Evolutionary conservation across 2,329 filamentous ascomycete genomes (phyloP), one percentile per base, ranked within the genome.

Genomic region (Aspergillus niger): DNA sequence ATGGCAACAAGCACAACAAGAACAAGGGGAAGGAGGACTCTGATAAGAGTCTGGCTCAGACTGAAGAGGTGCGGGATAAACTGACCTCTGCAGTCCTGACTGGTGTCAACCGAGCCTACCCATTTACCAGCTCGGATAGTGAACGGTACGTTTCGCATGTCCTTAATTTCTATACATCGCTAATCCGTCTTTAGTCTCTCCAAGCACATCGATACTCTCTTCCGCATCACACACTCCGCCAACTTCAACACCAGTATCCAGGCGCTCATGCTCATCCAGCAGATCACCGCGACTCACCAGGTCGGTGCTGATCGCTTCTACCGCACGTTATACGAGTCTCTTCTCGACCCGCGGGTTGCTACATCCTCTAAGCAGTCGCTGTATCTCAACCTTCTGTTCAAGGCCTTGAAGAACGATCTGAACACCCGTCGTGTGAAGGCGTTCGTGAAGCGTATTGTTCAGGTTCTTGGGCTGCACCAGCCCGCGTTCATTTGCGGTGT

Each of bases 241-340:
- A 99, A 99, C 77, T 98, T 99, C 84, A 99, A 98, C 79, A 99
- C 95, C 0, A 95, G 92, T 73, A 91, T 99, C 39, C 95, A 99
- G 77, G 94, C 95, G 36, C 85, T 99, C 65, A 90, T 97, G 79
- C 82, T 99, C 51, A 96, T 99, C 66, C 95, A 98, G 74, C 95
- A 98, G 75, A 85, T 99, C 28, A 91, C 92, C 0, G 83, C 88
- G 1, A 86, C 89, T 3, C 92, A 95, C 73, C 89, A 93, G 69
- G 83, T 94, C 57, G 89, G 90, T 4, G 89, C 89, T 11, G 95
- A 99, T 71, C 86, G 95, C 62, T 99, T 97, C 80, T 99, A 98
- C 80, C 86, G 92, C 54, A 97, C 93, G 8, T 81, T 99, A 2
- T 99, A 99, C 76, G 95, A 99, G 77, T 97, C 93, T 7, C 82